A percentile compares a stretch with the other conserved stretches of the same genome.
Evolutionary conservation across 2,329 filamentous ascomycete species (phyloP).

Genomic region (Colletotrichum lindemuthianum): DNA sequence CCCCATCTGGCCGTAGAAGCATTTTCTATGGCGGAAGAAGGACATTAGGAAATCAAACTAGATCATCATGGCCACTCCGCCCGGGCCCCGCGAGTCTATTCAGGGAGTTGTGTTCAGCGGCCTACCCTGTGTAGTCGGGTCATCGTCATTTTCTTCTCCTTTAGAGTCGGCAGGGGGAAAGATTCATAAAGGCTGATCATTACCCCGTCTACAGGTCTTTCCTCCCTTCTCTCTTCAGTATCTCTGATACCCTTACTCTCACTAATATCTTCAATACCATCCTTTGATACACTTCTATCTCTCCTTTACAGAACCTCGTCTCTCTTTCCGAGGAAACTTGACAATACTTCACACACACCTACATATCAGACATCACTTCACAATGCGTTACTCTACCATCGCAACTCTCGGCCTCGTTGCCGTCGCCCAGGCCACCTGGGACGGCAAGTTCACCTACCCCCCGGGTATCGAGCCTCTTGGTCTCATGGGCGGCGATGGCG

Average conservation of each 20-base stretch:
- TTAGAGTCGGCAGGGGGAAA: conserved; percentile 7
- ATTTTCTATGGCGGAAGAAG: conserved; percentile 19
- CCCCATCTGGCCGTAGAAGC: neutral
- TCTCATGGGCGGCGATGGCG: conserved; percentile 18
- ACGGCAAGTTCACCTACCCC: conserved; percentile 37
- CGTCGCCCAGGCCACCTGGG: conserved; percentile 32
- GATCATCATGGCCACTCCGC: conserved; percentile 12
- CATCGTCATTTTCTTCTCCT: conserved; percentile 1
- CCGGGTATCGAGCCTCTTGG: conserved; percentile 36
- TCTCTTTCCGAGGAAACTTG: conserved; percentile 2
- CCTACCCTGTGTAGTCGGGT: neutral
- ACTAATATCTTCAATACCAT: conserved; percentile 36
- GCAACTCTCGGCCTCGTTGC: conserved; percentile 36
- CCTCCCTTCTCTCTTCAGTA: conserved; percentile 33
- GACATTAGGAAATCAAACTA: conserved; percentile 6
- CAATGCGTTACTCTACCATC: conserved; percentile 36
- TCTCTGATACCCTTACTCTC: conserved; percentile 40
- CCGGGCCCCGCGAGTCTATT: conserved; percentile 27
- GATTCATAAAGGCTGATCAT: conserved; percentile 32
- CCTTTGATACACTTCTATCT: conserved; percentile 6
- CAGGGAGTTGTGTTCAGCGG: conserved; percentile 7
- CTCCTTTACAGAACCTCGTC: conserved; percentile 19
- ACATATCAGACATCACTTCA: conserved; percentile 6
- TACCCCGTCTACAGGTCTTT: neutral
- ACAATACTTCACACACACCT: conserved; percentile 13